Evolutionary conservation across 1,139 yeast genomes (phyloP).

Genomic region (Geotrichum bryndzae): DNA sequence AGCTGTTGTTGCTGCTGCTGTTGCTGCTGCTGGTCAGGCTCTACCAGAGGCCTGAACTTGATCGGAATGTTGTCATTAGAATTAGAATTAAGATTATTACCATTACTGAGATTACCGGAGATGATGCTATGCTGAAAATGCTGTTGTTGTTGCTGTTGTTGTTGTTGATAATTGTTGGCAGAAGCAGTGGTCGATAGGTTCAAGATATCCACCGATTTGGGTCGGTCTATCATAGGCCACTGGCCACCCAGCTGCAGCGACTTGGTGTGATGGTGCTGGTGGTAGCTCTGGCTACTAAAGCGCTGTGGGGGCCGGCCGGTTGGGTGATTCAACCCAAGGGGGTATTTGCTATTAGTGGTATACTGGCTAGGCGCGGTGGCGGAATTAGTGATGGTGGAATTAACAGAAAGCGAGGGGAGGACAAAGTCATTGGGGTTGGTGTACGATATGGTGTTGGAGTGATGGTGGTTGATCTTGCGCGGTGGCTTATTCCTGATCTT

Average conservation of each 20-base stretch:
- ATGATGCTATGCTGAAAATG: background rate
- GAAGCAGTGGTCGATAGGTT: background rate
- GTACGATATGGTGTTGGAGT: slow-evolving; percentile 11
- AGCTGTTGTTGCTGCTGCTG: slow-evolving; percentile 6
- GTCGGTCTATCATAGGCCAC: slow-evolving; percentile 22
- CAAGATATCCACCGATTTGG: slow-evolving; percentile 28
- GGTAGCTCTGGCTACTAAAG: background rate
- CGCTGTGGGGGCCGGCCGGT: background rate
- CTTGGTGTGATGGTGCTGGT: slow-evolving; percentile 1
- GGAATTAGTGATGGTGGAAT: slow-evolving; percentile 4
- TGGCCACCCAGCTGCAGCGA: slow-evolving; percentile 4
- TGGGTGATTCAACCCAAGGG: background rate
- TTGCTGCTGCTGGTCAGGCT: background rate
- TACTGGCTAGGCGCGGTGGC: slow-evolving; percentile 1
- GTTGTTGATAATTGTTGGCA: background rate
- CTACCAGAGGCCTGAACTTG: slow-evolving; percentile 3
- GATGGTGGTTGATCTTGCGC: slow-evolving; percentile 9
- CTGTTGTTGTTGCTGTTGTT: background rate
- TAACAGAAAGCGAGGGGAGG: background rate
- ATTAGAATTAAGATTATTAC: background rate
- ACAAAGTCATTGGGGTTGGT: background rate
- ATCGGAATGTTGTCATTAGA: slow-evolving; percentile 1
- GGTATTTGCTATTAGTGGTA: background rate
- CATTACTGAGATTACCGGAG: background rate
- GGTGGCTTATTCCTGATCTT: slow-evolving; percentile 1